These are phyloP conservation scores for Paecilomyces sp. DNA, from an alignment of 2,329 filamentous ascomycete species.

Conservation along the genomic window DNA sequence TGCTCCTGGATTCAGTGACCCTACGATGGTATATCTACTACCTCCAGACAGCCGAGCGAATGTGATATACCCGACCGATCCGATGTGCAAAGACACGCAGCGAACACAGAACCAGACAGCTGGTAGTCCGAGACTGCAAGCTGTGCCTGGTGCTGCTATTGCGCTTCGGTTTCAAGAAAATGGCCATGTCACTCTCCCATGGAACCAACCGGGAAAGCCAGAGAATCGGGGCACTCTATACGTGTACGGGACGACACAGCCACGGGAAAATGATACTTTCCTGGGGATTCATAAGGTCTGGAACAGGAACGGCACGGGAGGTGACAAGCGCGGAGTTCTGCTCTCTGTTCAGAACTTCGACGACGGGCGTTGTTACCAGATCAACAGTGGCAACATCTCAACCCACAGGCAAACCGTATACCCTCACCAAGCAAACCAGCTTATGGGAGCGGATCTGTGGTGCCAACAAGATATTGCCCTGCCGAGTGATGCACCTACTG, in stretches of 20 bases:
- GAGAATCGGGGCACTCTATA: constrained; percentile 64
- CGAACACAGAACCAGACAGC: constrained; percentile 51
- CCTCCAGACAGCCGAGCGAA: constrained; percentile 47
- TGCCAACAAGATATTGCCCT: constrained; percentile 79
- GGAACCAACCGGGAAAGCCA: constrained; percentile 53
- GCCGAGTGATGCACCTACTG: constrained; percentile 56
- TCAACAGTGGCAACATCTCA: constrained; percentile 56
- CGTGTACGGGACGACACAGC: constrained; percentile 63
- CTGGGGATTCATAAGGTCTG: constrained; percentile 64
- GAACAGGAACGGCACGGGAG: constrained; percentile 73
- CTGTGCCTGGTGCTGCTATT: constrained; percentile 54
- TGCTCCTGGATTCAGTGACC: constrained; percentile 50
- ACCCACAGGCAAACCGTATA: constrained; percentile 51
- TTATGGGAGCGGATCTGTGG: constrained; percentile 55
- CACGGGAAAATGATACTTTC: constrained; percentile 53
- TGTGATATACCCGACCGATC: constrained; percentile 42
- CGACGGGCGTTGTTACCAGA: constrained; percentile 83
- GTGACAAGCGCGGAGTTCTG: constrained; percentile 68
- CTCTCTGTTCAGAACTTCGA: constrained; percentile 76
- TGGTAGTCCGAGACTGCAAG: constrained; percentile 56
- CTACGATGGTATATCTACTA: constrained; percentile 55
- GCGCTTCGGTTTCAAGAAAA: constrained; percentile 67
- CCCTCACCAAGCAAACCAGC: constrained; percentile 43
- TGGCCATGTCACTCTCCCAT: constrained; percentile 61
- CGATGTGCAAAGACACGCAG: constrained; percentile 60